Base-by-base conservation (phyloP, 768 basidiomycete genomes). In the Tricholoma hemisulphureum region DNA sequence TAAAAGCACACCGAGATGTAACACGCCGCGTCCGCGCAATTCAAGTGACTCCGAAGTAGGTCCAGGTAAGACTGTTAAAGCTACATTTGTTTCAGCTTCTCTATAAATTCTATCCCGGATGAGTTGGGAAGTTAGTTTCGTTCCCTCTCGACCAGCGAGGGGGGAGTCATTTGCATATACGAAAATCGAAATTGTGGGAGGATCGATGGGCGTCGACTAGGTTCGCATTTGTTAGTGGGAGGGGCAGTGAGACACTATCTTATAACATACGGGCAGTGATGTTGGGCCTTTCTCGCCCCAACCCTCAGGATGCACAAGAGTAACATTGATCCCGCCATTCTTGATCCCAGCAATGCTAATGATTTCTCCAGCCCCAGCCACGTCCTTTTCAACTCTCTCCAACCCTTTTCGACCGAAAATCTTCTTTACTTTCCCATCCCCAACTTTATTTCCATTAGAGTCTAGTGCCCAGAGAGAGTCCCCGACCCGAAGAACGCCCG, bases 41-140 rank as follows among this genome's bases (percentile, higher is more conserved):
- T 80, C 80, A 29, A 82, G 69, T 2, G 77, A 77, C 58, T 82
- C 80, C 28, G 78, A 77, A 8, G 79, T 80, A 1, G 79, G 79
- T 2, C 79, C 79, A 0, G 80, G 80, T 6, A 82, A 70, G 49
- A 82, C 77, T 32, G 71, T 73, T n/a, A 82, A 67, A 0, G 79
- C 79, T 49, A 80, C 79, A 56, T 82, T 80, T n/a, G 80, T 82
- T 57, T 78, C 75, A 2, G 79, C 77, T 67, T 82, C 80, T 62
- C 78, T 79, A 64, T 75, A 71, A 53, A 80, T 77, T 1, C 79
- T 72, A 39, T 82, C 79, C 6, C 77, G 75, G 63, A 82, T 76
- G 28, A 80, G 53, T 60, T 80, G 80, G 1, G 77, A 79, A 6
- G 80, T 82, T 49, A 82, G 74, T 63, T 80, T 82, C 5, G 70